phyloP scores from a whole-genome alignment of 1,139 yeast genomes.

The Yamadazyma taylorii region DNA sequence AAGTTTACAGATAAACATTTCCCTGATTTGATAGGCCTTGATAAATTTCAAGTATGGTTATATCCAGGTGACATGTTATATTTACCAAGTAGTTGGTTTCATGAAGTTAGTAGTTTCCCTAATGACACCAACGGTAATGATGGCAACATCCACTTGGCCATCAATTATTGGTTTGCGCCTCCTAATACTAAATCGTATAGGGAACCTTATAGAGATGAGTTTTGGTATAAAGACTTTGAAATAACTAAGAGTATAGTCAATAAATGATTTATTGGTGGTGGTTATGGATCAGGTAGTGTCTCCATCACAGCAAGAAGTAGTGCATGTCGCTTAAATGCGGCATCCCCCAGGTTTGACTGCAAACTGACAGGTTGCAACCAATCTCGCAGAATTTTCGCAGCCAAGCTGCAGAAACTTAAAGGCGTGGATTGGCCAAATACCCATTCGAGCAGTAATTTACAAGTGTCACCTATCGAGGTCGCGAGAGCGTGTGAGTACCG shows the following conservation, averaged over 20 bases:
- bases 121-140: conserved; percentile 13
- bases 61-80: conserved; percentile 67
- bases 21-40: conserved; percentile 48
- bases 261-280: too few relatives aligned
- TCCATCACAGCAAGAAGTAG: too few relatives aligned
- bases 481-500: too few relatives aligned
- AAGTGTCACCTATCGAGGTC: too few relatives aligned
- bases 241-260: conserved; percentile 8
- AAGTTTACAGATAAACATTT: conserved; percentile 31
- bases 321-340: too few relatives aligned
- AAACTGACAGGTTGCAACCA: too few relatives aligned
- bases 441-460: too few relatives aligned
- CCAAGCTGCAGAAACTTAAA: too few relatives aligned
- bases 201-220: conserved; percentile 44
- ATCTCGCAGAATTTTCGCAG: too few relatives aligned
- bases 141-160: conserved; percentile 53
- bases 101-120: conserved; percentile 73
- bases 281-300: too few relatives aligned
- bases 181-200: conserved; percentile 39
- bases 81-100: conserved; percentile 80
- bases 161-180: conserved; percentile 76
- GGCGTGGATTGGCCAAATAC: too few relatives aligned
- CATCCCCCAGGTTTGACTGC: too few relatives aligned
- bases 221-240: conserved; percentile 53
- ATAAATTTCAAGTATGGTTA: conserved; percentile 46